Evolutionary conservation across 305 asterid genomes (phyloP), one percentile per base, ranked within the genome.

Genomic region (Fraxinus xanthoxyloides): DNA sequence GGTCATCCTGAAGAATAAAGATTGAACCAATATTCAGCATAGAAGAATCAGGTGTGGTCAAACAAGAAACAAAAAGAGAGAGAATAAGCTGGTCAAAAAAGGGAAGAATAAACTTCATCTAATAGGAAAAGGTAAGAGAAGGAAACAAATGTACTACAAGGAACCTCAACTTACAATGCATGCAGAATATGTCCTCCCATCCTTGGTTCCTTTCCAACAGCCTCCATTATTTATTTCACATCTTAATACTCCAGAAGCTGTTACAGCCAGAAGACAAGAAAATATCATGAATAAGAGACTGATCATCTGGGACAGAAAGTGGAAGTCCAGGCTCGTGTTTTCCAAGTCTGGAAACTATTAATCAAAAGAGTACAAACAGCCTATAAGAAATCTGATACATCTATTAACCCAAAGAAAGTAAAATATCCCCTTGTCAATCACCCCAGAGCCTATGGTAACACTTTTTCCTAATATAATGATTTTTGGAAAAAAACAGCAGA

Each of bases 181-280:
- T 23, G 98, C 98, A 19, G 99, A 92, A 81, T 87, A 93, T 15
- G 92, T 88, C 30, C 84, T 83, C 15, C 93, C 95, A 72, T 86
- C 81, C 81, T 76, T 87, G 54, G 87, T 89, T 81, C 87, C 90
- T 87, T 86, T 90, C 99, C 99, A 95, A 86, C 99, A 95, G 40
- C 99, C 98, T 81, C 99, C 99, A 30, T 94, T 91, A 61, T 90
- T 93, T 72, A 95, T 84, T 79, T 83, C 93, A 86, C 98, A 95
- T 80, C 97, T 91, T 54, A 92, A 85, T 48, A 92, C 91, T 79
- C 99, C 99, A 35, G 97, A 88, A 82, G 97, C 98, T 95, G 95
- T 81, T 67, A 83, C 78, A 80, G 40, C 21, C 59, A 73, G 46
- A 59, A 46, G 70, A 79, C 10, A 76, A 30, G 30, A 46, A 83